Evolutionary conservation across 176 grass and related monocot species (phyloP).

Genomic region (Neostapfia colusana): DNA sequence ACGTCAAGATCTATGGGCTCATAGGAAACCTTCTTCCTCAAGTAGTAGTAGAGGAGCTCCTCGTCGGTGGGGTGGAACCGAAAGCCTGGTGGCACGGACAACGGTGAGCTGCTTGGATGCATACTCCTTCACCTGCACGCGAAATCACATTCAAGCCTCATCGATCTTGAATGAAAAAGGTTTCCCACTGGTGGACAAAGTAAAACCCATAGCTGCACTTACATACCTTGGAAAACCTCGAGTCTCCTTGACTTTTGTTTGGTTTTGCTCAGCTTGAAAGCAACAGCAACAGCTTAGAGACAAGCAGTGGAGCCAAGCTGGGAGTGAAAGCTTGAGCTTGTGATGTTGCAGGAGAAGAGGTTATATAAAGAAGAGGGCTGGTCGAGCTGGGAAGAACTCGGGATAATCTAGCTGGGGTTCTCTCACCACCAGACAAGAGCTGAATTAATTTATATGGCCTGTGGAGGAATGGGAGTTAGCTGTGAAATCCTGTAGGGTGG

Average conservation of each 20-base stretch:
- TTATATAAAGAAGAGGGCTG: slow-evolving; percentile 24
- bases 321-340: slow-evolving; percentile 36
- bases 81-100: slow-evolving; percentile 74
- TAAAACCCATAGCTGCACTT: background rate
- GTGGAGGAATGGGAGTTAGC: slow-evolving; percentile 33
- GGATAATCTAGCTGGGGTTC: slow-evolving; percentile 24
- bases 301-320: slow-evolving; percentile 59
- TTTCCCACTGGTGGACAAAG: background rate
- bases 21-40: slow-evolving; percentile 74
- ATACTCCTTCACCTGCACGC: slow-evolving; percentile 44
- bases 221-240: slow-evolving; percentile 32
- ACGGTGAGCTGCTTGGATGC: slow-evolving; percentile 48
- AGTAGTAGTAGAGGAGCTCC: slow-evolving; percentile 83
- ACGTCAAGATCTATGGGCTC: slow-evolving; percentile 81
- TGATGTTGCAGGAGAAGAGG: slow-evolving; percentile 6
- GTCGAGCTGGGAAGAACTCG: slow-evolving; percentile 26
- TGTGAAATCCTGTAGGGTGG: slow-evolving; percentile 40
- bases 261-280: slow-evolving; percentile 36
- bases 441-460: slow-evolving; percentile 12
- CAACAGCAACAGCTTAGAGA: slow-evolving; percentile 43
- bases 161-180: background rate
- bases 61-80: slow-evolving; percentile 88
- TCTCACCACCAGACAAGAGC: slow-evolving; percentile 16
- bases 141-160: slow-evolving; percentile 4
- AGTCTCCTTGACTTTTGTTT: slow-evolving; percentile 20